phyloP scores from a whole-genome alignment of 768 basidiomycete species.

The Rhizopogon salebrosus region DNA sequence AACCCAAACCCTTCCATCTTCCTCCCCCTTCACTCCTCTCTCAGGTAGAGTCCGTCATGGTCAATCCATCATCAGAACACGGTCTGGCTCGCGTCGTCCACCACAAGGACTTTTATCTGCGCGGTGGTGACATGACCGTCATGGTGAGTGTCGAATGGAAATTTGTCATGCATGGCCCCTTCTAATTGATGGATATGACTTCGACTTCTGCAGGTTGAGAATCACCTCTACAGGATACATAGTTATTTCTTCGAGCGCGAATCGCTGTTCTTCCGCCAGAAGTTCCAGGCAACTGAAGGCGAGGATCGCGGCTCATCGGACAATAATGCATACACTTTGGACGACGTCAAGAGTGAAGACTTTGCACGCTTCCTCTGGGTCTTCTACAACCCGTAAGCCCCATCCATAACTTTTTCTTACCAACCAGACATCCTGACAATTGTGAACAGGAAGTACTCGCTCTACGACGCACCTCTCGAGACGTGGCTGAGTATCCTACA shows the following conservation, averaged over 20 bases:
- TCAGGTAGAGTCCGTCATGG: slow-evolving; percentile 19
- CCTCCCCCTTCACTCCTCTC: slow-evolving; percentile 26
- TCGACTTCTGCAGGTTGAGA: slow-evolving; percentile 43
- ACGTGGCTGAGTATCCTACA: slow-evolving; percentile 38
- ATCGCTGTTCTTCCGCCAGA: slow-evolving; percentile 40
- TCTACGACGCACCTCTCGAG: slow-evolving; percentile 33
- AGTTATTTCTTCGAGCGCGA: slow-evolving; percentile 62
- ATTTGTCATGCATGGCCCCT: neutral
- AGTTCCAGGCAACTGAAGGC: slow-evolving; percentile 29
- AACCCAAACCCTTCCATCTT: slow-evolving; percentile 20
- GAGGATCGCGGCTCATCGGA: slow-evolving; percentile 34
- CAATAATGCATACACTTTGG: slow-evolving; percentile 38
- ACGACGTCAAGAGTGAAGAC: slow-evolving; percentile 39
- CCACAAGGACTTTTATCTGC: slow-evolving; percentile 48
- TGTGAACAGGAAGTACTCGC: slow-evolving; percentile 27
- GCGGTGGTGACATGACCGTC: slow-evolving; percentile 54
- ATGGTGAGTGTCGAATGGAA: slow-evolving; percentile 33
- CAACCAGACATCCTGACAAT: neutral
- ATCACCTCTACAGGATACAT: slow-evolving; percentile 52
- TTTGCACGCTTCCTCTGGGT: slow-evolving; percentile 57
- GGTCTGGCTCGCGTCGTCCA: slow-evolving; percentile 28
- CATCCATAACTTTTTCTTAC: neutral
- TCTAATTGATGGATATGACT: neutral
- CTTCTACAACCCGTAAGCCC: slow-evolving; percentile 56
- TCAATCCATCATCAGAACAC: slow-evolving; percentile 16